These are phyloP conservation scores for Parathielavia hyrcaniae DNA, from an alignment of 495 filamentous ascomycete species.

Conservation along the genomic window DNA sequence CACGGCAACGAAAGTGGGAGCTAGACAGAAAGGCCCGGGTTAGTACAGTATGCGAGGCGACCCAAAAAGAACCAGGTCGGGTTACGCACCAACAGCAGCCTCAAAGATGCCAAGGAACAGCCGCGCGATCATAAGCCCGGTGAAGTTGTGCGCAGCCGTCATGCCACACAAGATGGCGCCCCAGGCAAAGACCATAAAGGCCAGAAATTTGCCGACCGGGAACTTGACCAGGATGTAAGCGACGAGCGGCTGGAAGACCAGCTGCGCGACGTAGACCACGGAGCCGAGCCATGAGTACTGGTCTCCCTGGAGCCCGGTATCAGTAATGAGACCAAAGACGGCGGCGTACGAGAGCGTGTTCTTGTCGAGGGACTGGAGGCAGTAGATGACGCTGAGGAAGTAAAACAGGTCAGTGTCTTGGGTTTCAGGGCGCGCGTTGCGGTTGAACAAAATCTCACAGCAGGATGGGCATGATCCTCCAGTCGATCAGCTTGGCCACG, in stretches of 20 bases:
- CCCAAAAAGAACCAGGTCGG: too few relatives aligned
- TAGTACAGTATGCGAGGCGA: not conserved
- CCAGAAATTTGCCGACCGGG: not conserved
- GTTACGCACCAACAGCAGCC: not conserved
- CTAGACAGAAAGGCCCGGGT: not conserved
- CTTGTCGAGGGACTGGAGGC: constrained; percentile 6
- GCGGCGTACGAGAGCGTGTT: constrained; percentile 4
- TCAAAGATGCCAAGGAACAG: constrained; percentile 6
- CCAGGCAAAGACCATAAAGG: constrained; percentile 6
- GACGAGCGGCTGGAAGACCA: constrained; percentile 4
- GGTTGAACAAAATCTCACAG: not conserved
- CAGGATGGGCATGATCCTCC: constrained; percentile 3
- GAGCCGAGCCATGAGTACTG: constrained; percentile 7
- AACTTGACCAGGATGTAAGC: constrained; percentile 8
- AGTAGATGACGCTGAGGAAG: constrained; percentile 5
- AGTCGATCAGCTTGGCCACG: not conserved
- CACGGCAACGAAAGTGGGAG: not conserved
- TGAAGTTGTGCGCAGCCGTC: constrained; percentile 1
- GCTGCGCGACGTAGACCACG: constrained; percentile 1
- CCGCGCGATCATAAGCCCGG: not conserved
- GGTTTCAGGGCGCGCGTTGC: not conserved
- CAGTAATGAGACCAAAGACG: not conserved
- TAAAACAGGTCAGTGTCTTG: not conserved
- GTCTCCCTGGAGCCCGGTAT: not conserved
- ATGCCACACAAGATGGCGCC: constrained; percentile 1